Evolutionary conservation across 2,329 filamentous ascomycete species (phyloP).

Genomic region (Penicillium corylophilum): DNA sequence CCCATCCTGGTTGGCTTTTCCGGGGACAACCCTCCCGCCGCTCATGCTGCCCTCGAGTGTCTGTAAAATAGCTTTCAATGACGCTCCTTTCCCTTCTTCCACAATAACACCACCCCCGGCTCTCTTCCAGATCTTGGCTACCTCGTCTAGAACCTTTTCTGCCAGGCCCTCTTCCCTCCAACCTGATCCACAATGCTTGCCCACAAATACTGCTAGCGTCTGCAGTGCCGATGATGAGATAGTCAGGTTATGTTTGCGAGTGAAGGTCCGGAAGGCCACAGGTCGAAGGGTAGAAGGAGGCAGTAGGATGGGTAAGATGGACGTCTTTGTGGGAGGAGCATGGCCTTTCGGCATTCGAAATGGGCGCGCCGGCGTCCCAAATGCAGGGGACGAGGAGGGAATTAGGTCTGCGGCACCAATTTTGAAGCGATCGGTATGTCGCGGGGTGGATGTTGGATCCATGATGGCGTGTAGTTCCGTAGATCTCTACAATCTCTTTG

Average conservation of each 20-base stretch:
- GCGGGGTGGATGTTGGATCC: slow-evolving; percentile 22
- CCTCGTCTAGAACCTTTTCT: slow-evolving; percentile 87
- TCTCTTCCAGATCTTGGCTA: slow-evolving; percentile 88
- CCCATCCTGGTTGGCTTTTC: slow-evolving; percentile 49
- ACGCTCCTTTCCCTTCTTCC: slow-evolving; percentile 68
- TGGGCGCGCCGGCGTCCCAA: slow-evolving; percentile 81
- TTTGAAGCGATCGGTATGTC: slow-evolving; percentile 24
- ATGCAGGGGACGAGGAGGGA: slow-evolving; percentile 86
- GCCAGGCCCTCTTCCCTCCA: slow-evolving; percentile 95
- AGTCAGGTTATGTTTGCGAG: slow-evolving; percentile 94
- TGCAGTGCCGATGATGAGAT: slow-evolving; percentile 84
- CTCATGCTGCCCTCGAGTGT: slow-evolving; percentile 83
- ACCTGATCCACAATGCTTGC: slow-evolving; percentile 88
- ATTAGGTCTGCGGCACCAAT: slow-evolving; percentile 56
- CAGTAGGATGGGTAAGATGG: slow-evolving; percentile 83
- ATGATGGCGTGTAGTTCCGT: slow-evolving; percentile 7
- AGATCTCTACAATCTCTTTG: not conserved
- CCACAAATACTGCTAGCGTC: slow-evolving; percentile 83
- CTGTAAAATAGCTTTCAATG: slow-evolving; percentile 77
- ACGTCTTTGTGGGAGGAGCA: slow-evolving; percentile 54
- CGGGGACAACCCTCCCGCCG: slow-evolving; percentile 60
- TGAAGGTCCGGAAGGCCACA: slow-evolving; percentile 91
- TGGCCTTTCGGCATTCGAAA: slow-evolving; percentile 49
- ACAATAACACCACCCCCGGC: slow-evolving; percentile 87
- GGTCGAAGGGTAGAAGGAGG: slow-evolving; percentile 84